phyloP scores from a whole-genome alignment of 176 grass and related monocot genomes.

The Musa troglodytarum region DNA sequence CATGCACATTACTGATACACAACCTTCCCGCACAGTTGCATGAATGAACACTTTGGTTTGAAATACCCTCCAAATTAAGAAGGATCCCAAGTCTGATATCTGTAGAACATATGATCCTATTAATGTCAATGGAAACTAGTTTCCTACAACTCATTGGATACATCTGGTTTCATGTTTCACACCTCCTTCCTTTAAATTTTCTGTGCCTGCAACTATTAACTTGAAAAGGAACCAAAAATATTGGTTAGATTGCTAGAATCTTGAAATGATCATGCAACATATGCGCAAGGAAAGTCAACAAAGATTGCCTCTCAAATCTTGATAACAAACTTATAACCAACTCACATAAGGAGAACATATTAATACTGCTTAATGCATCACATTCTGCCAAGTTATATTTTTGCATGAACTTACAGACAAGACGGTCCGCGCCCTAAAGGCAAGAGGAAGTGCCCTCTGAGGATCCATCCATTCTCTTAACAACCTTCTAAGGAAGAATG shows the following conservation, averaged over 20 bases:
- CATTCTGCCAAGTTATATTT: neutral
- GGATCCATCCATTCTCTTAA: slow-evolving; percentile 6
- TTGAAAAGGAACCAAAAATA: neutral
- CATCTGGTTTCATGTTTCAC: too few relatives aligned
- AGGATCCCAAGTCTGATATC: neutral
- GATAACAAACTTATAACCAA: neutral
- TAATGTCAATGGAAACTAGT: too few relatives aligned
- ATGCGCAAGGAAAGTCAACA: neutral
- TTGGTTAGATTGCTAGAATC: neutral
- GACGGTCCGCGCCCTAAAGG: neutral
- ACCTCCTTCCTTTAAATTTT: too few relatives aligned
- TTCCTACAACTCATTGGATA: too few relatives aligned
- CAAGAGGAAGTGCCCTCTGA: neutral
- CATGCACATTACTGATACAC: too few relatives aligned
- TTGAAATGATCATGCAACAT: neutral
- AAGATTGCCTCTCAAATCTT: neutral
- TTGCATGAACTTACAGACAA: slow-evolving; percentile 11
- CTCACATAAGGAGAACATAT: neutral
- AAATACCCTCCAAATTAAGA: too few relatives aligned
- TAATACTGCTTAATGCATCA: neutral
- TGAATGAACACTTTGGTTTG: too few relatives aligned
- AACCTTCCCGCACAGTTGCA: too few relatives aligned
- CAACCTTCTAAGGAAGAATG: slow-evolving; percentile 2
- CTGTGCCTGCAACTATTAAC: too few relatives aligned
- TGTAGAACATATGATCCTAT: neutral